phyloP scores from a whole-genome alignment of 2,329 filamentous ascomycete genomes.

The Pseudogymnoascus sp. region DNA sequence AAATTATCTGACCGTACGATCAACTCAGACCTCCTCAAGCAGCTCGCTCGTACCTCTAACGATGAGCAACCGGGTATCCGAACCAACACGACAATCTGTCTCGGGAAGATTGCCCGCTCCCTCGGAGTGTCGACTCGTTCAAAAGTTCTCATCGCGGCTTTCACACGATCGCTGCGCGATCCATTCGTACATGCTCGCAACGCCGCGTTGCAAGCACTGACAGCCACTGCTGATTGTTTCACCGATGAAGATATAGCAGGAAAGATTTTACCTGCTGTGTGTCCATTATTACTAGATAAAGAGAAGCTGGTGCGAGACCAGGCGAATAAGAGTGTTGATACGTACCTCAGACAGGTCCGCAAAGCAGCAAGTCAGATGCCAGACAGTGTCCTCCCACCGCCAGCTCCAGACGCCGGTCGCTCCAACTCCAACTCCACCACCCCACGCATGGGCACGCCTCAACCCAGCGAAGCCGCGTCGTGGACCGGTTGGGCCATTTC shows the following conservation, averaged over 20 bases:
- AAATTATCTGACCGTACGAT: slow-evolving; percentile 90
- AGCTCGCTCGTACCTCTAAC: slow-evolving; percentile 91
- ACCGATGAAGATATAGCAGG: slow-evolving; percentile 80
- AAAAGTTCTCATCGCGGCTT: slow-evolving; percentile 89
- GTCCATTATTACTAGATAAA: slow-evolving; percentile 81
- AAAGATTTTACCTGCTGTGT: slow-evolving; percentile 75
- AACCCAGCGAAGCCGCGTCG: slow-evolving; percentile 50
- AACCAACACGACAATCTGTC: slow-evolving; percentile 94
- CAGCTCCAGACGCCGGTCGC: slow-evolving; percentile 37
- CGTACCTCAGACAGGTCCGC: slow-evolving; percentile 73
- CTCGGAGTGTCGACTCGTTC: slow-evolving; percentile 67
- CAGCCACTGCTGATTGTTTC: slow-evolving; percentile 78
- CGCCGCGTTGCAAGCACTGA: slow-evolving; percentile 76
- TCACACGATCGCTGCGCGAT: slow-evolving; percentile 78
- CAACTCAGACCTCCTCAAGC: slow-evolving; percentile 84
- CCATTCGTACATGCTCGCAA: slow-evolving; percentile 93
- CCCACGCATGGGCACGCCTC: slow-evolving; percentile 72
- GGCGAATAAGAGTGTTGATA: slow-evolving; percentile 78
- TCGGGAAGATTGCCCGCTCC: slow-evolving; percentile 91
- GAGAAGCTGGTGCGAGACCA: slow-evolving; percentile 92
- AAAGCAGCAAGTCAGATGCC: slow-evolving; percentile 72
- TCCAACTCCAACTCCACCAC: slow-evolving; percentile 36
- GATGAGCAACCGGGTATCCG: slow-evolving; percentile 95
- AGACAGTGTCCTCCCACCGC: slow-evolving; percentile 66
- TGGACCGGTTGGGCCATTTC: slow-evolving; percentile 99